Conservation (phyloP, 352 stramenopile genomes). For the Globisporangium canariense region DNA sequence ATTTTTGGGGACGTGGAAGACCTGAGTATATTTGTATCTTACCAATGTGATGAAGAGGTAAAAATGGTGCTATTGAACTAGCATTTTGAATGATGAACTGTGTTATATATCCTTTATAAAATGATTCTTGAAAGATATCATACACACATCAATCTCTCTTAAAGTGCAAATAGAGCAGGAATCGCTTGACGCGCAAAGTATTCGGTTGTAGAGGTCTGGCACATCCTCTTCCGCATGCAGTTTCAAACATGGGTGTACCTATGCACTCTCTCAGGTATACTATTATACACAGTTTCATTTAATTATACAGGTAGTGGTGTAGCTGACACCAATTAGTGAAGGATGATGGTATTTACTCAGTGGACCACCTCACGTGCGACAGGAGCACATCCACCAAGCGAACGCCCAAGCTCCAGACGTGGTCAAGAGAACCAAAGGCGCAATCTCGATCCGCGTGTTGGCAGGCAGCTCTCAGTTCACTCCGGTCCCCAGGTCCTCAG, state of each 20-base stretch:
- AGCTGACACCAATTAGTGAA: not conserved
- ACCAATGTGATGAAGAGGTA: not conserved
- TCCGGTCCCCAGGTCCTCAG: not conserved
- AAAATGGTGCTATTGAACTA: too few relatives aligned
- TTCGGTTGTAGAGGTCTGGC: not conserved
- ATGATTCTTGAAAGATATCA: too few relatives aligned
- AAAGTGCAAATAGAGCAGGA: not conserved
- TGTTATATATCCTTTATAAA: too few relatives aligned
- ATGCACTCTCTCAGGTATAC: not conserved
- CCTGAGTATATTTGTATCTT: not conserved
- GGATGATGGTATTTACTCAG: conserved; percentile 5
- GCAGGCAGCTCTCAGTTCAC: not conserved
- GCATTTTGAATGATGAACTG: too few relatives aligned
- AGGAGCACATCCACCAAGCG: conserved; percentile 10
- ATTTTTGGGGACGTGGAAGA: not conserved
- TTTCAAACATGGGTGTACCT: not conserved
- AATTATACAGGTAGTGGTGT: not conserved
- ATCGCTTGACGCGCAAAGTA: not conserved
- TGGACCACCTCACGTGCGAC: conserved; percentile 5
- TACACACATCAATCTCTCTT: too few relatives aligned
- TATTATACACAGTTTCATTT: not conserved
- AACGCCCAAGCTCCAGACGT: conserved; percentile 1
- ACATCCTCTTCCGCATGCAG: not conserved
- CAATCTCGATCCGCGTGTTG: not conserved
- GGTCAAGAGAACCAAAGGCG: not conserved